Evolutionary conservation across 495 filamentous ascomycete genomes (phyloP).

Genomic region (Aspergillus nidulans): DNA sequence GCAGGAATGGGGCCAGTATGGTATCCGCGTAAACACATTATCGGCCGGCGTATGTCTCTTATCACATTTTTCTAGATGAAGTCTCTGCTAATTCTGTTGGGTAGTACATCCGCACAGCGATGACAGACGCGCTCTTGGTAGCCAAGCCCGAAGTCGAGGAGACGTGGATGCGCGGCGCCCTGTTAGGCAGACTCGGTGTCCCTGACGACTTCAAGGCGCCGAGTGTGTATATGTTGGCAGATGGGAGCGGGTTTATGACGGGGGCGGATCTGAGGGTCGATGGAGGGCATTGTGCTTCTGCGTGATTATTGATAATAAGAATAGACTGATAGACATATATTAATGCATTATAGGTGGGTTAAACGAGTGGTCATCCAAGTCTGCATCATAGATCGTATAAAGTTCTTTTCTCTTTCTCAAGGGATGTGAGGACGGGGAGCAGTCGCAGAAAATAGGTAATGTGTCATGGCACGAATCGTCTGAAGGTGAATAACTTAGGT

Average conservation of each 20-base stretch:
- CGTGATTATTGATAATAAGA: slow-evolving; percentile 8
- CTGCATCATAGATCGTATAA: too few species aligned
- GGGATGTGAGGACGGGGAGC: too few species aligned
- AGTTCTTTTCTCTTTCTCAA: too few species aligned
- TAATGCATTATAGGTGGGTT: too few species aligned
- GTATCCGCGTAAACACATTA: slow-evolving; percentile 42
- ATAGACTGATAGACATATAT: not conserved
- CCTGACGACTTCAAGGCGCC: slow-evolving; percentile 41
- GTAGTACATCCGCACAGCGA: slow-evolving; percentile 23
- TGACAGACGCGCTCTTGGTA: slow-evolving; percentile 32
- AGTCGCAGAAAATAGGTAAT: too few species aligned
- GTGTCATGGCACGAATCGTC: too few species aligned
- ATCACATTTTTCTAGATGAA: slow-evolving; percentile 26
- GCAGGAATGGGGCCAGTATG: slow-evolving; percentile 49
- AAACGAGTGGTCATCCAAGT: too few species aligned
- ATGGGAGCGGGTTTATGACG: slow-evolving; percentile 40
- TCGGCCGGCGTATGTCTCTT: slow-evolving; percentile 52
- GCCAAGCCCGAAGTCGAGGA: slow-evolving; percentile 57
- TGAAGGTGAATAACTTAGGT: too few species aligned
- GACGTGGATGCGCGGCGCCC: slow-evolving; percentile 31
- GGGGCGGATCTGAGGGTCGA: slow-evolving; percentile 37
- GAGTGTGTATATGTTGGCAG: slow-evolving; percentile 39
- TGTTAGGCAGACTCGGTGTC: slow-evolving; percentile 36
- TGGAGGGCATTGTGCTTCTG: slow-evolving; percentile 38
- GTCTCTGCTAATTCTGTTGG: not conserved